phyloP scores from a whole-genome alignment of 306 rosid species.

The Lablab purpureus region DNA sequence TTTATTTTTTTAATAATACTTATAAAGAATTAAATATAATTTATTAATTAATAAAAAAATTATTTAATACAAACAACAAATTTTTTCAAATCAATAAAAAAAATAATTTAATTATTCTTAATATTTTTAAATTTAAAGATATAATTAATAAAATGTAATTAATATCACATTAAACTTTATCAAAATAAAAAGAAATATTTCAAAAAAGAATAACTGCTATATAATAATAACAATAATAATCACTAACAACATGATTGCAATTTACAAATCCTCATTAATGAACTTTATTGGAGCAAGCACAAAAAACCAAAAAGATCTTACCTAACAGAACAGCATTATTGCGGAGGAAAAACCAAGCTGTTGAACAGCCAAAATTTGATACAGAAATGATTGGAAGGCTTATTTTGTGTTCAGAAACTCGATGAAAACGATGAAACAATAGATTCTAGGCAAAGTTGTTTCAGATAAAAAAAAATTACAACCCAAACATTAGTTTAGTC shows the following conservation, averaged over 20 bases:
- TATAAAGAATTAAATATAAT: too few species aligned
- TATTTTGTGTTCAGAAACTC: conserved; percentile 36
- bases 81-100: too few species aligned
- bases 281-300: conserved; percentile 41
- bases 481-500: conserved; percentile 36
- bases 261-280: conserved; percentile 13
- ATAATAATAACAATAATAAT: background rate
- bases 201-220: background rate
- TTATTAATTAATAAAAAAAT: too few species aligned
- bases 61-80: too few species aligned
- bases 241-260: conserved; percentile 33
- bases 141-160: too few species aligned
- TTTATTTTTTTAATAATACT: too few species aligned
- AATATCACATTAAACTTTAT: too few species aligned
- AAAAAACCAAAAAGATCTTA: background rate
- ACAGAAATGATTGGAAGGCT: conserved; percentile 37
- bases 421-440: conserved; percentile 34
- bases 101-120: too few species aligned
- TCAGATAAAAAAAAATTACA: conserved; percentile 2
- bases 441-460: conserved; percentile 39
- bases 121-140: too few species aligned
- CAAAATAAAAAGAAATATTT: too few species aligned
- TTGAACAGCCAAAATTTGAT: conserved; percentile 44
- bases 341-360: conserved; percentile 19
- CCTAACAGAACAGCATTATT: conserved; percentile 10